phyloP scores from a whole-genome alignment of 768 basidiomycete genomes.

The Mycena alexandri region DNA sequence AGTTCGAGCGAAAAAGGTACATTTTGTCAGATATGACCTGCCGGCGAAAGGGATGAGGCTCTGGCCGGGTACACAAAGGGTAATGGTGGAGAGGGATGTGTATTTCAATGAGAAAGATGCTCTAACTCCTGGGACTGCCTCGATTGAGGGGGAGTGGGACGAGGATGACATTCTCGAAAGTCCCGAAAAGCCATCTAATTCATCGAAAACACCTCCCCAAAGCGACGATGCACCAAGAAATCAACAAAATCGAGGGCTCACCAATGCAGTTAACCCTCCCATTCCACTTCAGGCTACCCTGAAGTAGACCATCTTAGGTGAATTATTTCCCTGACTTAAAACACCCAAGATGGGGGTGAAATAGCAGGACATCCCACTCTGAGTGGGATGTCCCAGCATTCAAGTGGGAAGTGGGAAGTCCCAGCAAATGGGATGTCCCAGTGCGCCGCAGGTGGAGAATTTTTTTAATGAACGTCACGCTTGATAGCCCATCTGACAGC shows the following conservation, averaged over 20 bases:
- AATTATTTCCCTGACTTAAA: too few species aligned
- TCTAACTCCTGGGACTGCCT: conserved; percentile 31
- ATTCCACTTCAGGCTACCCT: too few species aligned
- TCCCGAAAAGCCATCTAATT: background rate
- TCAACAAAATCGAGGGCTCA: conserved; percentile 3
- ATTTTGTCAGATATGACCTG: conserved; percentile 42
- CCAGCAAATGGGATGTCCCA: too few species aligned
- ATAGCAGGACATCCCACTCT: too few species aligned
- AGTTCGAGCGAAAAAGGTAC: conserved; percentile 26
- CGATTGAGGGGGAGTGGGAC: conserved; percentile 46
- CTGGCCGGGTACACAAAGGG: conserved; percentile 41
- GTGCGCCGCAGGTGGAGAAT: too few species aligned
- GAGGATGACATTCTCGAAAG: conserved; percentile 20
- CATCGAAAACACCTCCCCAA: background rate
- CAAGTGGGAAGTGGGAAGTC: too few species aligned
- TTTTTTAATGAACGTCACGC: too few species aligned
- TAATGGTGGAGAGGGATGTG: conserved; percentile 44
- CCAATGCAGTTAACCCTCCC: conserved; percentile 1
- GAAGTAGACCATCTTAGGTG: too few species aligned
- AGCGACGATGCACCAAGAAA: background rate
- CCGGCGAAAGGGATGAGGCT: conserved; percentile 42
- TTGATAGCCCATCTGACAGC: too few species aligned
- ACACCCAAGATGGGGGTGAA: too few species aligned
- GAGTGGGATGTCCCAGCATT: too few species aligned
- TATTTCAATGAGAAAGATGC: background rate